These are phyloP conservation scores for Colletotrichum sp. DNA, from an alignment of 2,329 filamentous ascomycete species.

Conservation along the genomic window DNA sequence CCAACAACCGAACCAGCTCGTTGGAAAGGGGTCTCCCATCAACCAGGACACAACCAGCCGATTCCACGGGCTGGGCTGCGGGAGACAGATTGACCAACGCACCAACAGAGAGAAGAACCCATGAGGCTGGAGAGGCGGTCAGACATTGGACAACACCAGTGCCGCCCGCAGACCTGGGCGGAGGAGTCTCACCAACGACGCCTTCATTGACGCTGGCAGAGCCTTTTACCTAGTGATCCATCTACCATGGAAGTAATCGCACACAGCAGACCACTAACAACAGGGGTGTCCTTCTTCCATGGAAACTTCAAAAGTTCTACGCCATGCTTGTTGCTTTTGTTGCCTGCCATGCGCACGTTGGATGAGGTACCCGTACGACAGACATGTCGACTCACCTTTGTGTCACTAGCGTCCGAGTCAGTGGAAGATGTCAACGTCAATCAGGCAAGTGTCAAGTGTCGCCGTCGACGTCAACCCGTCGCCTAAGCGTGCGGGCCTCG, in stretches of 20 bases:
- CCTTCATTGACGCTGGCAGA: neutral
- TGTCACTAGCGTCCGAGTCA: neutral
- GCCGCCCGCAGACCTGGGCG: neutral
- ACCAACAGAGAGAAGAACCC: neutral
- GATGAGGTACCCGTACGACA: neutral
- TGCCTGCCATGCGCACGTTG: neutral
- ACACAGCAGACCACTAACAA: neutral
- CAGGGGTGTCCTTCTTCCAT: neutral
- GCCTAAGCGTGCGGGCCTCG: neutral
- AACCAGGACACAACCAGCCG: neutral
- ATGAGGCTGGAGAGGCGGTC: neutral
- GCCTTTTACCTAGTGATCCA: neutral
- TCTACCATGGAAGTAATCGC: neutral
- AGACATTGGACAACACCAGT: neutral
- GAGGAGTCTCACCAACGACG: neutral
- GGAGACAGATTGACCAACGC: neutral
- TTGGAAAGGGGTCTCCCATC: neutral
- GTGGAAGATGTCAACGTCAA: neutral
- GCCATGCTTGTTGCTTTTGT: conserved; percentile 12
- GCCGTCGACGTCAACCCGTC: neutral
- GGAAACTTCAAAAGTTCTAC: neutral
- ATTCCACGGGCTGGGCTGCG: neutral
- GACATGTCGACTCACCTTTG: conserved; percentile 4
- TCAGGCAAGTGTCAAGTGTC: neutral
- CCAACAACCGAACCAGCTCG: neutral